Evolutionary conservation across 805 yeast species (phyloP).

Genomic region (Yamadazyma insecticola): DNA sequence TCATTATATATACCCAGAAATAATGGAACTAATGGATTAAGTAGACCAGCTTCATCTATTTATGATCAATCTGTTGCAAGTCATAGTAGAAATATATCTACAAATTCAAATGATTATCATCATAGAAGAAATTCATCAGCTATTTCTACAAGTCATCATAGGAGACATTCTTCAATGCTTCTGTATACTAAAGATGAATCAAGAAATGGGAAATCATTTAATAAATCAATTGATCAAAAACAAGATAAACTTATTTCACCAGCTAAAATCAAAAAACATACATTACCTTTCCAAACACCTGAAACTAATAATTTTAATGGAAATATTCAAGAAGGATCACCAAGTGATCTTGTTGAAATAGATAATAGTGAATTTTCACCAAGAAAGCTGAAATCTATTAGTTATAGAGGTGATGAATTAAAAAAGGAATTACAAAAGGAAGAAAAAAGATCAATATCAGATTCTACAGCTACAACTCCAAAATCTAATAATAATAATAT

Average conservation of each 20-base stretch:
- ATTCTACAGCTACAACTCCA: constrained; percentile 16
- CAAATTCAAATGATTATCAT: constrained; percentile 31
- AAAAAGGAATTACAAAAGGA: constrained; percentile 10
- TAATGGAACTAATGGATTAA: constrained; percentile 1
- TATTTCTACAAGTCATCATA: constrained; percentile 33
- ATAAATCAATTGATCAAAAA: no score
- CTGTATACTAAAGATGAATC: constrained; percentile 38
- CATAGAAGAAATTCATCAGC: constrained; percentile 27
- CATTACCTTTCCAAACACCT: constrained; percentile 1
- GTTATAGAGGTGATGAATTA: constrained; percentile 11
- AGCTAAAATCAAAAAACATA: constrained; percentile 18
- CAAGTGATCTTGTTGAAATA: constrained; percentile 18
- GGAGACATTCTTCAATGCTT: constrained; percentile 58
- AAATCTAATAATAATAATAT: constrained; percentile 7
- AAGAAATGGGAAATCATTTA: constrained; percentile 4
- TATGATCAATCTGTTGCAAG: constrained; percentile 44
- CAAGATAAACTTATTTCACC: constrained; percentile 20
- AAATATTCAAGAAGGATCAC: not conserved
- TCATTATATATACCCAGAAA: not conserved
- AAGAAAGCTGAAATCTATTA: constrained; percentile 23
- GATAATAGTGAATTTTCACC: constrained; percentile 34
- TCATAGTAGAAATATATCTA: constrained; percentile 28
- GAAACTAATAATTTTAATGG: not conserved
- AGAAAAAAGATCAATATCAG: constrained; percentile 30
- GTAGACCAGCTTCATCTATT: constrained; percentile 44